phyloP scores from a whole-genome alignment of 768 basidiomycete species.

The Boletus pseudopeckii region DNA sequence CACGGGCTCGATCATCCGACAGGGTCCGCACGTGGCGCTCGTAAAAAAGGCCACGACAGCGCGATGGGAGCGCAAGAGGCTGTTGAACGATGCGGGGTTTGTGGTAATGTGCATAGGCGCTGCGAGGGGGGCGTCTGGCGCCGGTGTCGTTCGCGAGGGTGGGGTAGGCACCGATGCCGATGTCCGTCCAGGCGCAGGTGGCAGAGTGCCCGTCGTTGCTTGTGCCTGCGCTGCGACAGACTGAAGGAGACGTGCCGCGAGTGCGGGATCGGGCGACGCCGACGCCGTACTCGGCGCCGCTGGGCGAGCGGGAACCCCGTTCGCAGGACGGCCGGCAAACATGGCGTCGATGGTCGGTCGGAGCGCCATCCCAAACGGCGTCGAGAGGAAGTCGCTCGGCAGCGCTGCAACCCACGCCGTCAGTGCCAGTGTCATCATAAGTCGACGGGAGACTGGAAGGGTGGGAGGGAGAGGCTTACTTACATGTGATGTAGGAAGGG shows the following conservation, averaged over 20 bases:
- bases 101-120: slow-evolving; percentile 70
- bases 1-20: slow-evolving; percentile 77
- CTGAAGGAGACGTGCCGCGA: slow-evolving; percentile 53
- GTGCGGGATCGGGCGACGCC: slow-evolving; percentile 44
- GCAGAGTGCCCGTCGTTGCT: slow-evolving; percentile 34
- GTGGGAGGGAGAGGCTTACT: too few species aligned
- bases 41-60: slow-evolving; percentile 84
- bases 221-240: slow-evolving; percentile 54
- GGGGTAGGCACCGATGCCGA: slow-evolving; percentile 16
- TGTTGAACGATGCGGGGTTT: slow-evolving; percentile 68
- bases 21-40: slow-evolving; percentile 70
- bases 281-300: slow-evolving; percentile 7
- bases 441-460: too few species aligned
- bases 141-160: slow-evolving; percentile 24
- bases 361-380: slow-evolving; percentile 81
- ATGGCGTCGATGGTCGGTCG: slow-evolving; percentile 90
- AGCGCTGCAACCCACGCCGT: slow-evolving; percentile 44
- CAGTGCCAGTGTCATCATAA: not conserved
- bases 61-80: slow-evolving; percentile 59
- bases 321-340: slow-evolving; percentile 51
- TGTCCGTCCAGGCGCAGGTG: not conserved
- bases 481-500: slow-evolving; percentile 79
- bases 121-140: slow-evolving; percentile 46
- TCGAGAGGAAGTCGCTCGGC: slow-evolving; percentile 82
- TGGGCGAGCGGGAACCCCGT: slow-evolving; percentile 30